Evolutionary conservation across 352 stramenopile species (phyloP), one percentile per base, ranked within the genome.

Genomic region (Phytophthora sp.): DNA sequence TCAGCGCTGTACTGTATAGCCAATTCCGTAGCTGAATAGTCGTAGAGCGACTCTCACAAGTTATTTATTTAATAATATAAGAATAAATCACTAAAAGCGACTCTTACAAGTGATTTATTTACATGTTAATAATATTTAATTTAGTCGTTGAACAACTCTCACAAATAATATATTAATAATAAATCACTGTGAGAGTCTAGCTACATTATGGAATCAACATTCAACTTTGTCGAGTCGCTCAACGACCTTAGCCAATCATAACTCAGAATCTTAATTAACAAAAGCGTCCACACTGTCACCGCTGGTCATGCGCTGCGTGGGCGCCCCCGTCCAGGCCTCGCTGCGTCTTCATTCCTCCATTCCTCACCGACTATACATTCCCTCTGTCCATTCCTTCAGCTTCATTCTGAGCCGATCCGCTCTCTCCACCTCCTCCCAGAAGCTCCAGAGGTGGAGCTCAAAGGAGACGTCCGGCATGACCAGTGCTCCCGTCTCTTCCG

Each of bases 391-490:
- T 6, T 58, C 24, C n/a, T 38, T 18, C 11, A 5, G 9, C 35
- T 60, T 23, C 16, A 53, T 31, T 13, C 5, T 12, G 7, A 54
- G n/a, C 42, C n/a, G 2, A 3, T 55, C 8, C 27, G n/a, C 24
- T n/a, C 44, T 33, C 7, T 27, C 24, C 33, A 61, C 35, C 11
- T 26, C 52, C 11, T 1, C 27, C 16, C 35, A 66, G 2, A 73
- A 38, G 33, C 63, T 44, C n/a, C 47, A 63, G 7, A n/a, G 50
- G 61, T 35, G 12, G 20, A 53, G 7, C 4, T 53, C 57, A 5
- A 66, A 44, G 12, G 64, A 53, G 16, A 49, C 56, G 11, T 35
- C 53, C 15, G 15, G 8, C 3, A 63, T 66, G 63, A 3, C 30
- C 31, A 36, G 24, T 5, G 21, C 15, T 16, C 3, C 54, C 5